Evolutionary conservation across 1,139 yeast genomes (phyloP), one percentile per base, ranked within the genome.

Genomic region (Pichia sp.): DNA sequence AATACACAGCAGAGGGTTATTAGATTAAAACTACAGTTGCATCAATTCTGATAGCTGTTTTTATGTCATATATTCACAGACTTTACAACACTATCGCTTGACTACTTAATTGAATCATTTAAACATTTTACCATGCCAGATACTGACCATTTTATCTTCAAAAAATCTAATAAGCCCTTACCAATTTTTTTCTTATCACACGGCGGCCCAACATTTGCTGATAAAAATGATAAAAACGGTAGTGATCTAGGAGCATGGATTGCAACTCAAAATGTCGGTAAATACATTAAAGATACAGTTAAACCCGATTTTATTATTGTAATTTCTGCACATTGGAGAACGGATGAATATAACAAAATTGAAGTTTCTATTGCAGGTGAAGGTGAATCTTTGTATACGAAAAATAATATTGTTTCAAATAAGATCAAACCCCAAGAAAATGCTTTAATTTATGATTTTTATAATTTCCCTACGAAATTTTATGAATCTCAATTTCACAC

Each of bases 251-350:
- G 87, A 4, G 91, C 93, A 0, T 83, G 77, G 72, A 70, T 73
- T n/a, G 70, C 70, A 5, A 72, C 82, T 11, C 67, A 72, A 46
- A 58, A 67, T 25, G 56, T 84, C 19, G 95, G 95, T 1, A 58
- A 66, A 25, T 69, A 70, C 39, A 80, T 86, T 56, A 73, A 72
- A 51, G 61, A 70, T 1, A 65, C 63, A 8, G 66, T 80, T 61
- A 76, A 80, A 54, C 95, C 95, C 1, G 82, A 82, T 56, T 84
- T 79, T 54, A 72, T 86, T 29, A 66, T 87, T 33, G 79, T 81
- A 45, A 78, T 86, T 1, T 81, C 88, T 41, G 95, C 91, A 0
- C 95, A 87, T 66, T 87, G 90, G 89, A 87, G 84, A 67, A 73
- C 85, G 1, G 55, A 62, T 2, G 66, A 66, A 5, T 49, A 68